Evolutionary conservation across 2,329 filamentous ascomycete species (phyloP).

Genomic region (Colletotrichum costaricense): DNA sequence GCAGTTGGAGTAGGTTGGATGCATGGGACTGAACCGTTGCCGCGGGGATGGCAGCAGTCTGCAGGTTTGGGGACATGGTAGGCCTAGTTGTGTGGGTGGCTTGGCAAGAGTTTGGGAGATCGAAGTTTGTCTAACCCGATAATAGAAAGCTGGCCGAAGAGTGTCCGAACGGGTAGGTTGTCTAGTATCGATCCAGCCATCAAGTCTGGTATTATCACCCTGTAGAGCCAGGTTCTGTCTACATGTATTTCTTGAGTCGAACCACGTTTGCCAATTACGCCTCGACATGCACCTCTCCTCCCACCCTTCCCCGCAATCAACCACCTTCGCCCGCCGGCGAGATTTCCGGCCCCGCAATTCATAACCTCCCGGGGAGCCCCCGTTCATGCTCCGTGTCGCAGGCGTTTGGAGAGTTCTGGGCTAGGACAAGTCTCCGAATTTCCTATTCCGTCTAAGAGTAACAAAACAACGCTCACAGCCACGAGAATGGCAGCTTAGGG

Average conservation of each 20-base stretch:
- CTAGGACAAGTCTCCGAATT: slow-evolving; percentile 26
- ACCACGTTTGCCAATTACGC: neutral
- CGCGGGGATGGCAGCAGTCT: slow-evolving; percentile 45
- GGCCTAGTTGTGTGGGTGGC: neutral
- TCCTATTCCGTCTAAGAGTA: slow-evolving; percentile 13
- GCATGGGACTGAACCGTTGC: slow-evolving; percentile 56
- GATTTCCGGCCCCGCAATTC: slow-evolving; percentile 24
- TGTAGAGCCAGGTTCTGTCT: neutral
- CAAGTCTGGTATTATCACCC: neutral
- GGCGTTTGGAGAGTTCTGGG: neutral
- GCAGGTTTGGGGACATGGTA: slow-evolving; percentile 9
- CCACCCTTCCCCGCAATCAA: neutral
- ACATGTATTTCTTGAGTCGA: slow-evolving; percentile 5
- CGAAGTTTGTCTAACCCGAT: neutral
- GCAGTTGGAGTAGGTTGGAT: slow-evolving; percentile 54
- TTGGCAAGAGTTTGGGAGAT: neutral
- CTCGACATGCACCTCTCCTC: neutral
- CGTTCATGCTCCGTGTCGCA: slow-evolving; percentile 1
- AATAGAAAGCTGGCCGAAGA: neutral
- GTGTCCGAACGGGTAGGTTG: neutral
- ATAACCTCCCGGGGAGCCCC: neutral
- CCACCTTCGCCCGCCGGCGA: neutral
- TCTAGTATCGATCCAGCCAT: neutral
- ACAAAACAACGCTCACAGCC: neutral
- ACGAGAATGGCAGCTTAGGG: neutral